phyloP scores from a whole-genome alignment of 2,329 filamentous ascomycete genomes.

The Curvularia spicifera region DNA sequence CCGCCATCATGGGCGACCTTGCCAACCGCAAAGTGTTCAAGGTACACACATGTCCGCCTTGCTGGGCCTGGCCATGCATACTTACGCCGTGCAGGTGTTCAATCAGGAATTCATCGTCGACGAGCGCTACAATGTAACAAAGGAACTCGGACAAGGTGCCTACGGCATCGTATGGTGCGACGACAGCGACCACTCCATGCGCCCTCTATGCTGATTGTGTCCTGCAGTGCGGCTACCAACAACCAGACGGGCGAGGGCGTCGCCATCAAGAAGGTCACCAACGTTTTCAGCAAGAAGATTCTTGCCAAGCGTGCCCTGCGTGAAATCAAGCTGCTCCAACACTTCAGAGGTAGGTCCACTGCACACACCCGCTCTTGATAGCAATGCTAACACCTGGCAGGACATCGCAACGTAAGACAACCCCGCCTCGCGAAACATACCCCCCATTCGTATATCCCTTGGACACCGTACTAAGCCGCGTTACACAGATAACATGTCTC shows the following conservation, averaged over 20 bases:
- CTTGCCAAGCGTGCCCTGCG: slow-evolving; percentile 95
- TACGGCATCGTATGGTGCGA: slow-evolving; percentile 97
- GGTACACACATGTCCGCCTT: slow-evolving; percentile 10
- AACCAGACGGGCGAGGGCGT: slow-evolving; percentile 89
- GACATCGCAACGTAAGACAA: slow-evolving; percentile 56
- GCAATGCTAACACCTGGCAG: slow-evolving; percentile 39
- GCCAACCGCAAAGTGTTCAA: slow-evolving; percentile 71
- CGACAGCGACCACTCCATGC: slow-evolving; percentile 7
- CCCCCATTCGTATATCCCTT: slow-evolving; percentile 23
- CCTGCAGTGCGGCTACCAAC: slow-evolving; percentile 84
- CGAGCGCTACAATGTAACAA: slow-evolving; percentile 97
- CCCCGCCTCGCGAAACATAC: slow-evolving; percentile 57
- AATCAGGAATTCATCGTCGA: slow-evolving; percentile 99
- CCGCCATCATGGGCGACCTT: slow-evolving; percentile 62
- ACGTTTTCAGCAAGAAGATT: slow-evolving; percentile 99
- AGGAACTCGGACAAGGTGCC: slow-evolving; percentile 96
- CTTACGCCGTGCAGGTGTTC: slow-evolving; percentile 64
- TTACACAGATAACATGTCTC: slow-evolving; percentile 86
- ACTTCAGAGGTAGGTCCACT: slow-evolving; percentile 70
- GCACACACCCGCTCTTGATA: not conserved
- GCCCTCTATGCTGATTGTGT: slow-evolving; percentile 29
- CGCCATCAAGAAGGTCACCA: slow-evolving; percentile 99
- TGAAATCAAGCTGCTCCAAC: slow-evolving; percentile 98
- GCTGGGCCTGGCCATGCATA: not conserved
- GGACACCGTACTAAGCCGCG: slow-evolving; percentile 47